Base-by-base conservation (phyloP, 2,329 filamentous ascomycete species). In the Pseudopithomyces maydicus region DNA sequence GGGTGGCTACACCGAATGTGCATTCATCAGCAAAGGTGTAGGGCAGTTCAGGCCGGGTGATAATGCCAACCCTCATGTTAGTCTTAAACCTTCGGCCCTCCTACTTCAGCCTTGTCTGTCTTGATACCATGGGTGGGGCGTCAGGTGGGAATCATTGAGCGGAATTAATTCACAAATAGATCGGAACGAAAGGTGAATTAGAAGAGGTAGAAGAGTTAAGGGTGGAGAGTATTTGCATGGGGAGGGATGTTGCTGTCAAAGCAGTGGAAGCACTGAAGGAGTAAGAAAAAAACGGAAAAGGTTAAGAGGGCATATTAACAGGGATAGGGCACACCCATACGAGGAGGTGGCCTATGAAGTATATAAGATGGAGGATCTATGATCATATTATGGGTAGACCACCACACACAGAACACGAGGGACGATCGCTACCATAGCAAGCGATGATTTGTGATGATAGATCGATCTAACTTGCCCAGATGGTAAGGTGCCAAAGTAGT, bases 31-130 rank as follows among this genome's bases (percentile, higher is more conserved):
- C 0, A 60, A 74, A 3, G 89, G 88, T 4, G 85, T 78, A 0
- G 87, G 87, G 0, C 88, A 90, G 67, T 91, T 90, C 72, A 82
- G 85, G 0, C 88, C 88, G 0, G 85, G 85, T 0, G 79, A 80
- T 53, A 71, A 78, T 0, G 86, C 88, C 1, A 87, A 87, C 46
- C 88, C 88, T 2, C 76, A 85, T 65, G 70, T 73, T 56, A 8
- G 66, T 56, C 7, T 33, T 35, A 14, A 35, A 15, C 32, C n/a
- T 23, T 26, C 2, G 20, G 47, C 20, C 4, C 7, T 29, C n/a
- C n/a, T n/a, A n/a, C n/a, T 23, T 26, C 2, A 20, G 47, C 20
- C 4, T 7, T 29, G 39, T 8, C 26, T 8, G 4, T 29, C 26
- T 29, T 8, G 26, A 29, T 4, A 8, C 26, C 8, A 29, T 29